Conservation (phyloP, 208 protist genomes). For the Herpetomonas tarakana region DNA sequence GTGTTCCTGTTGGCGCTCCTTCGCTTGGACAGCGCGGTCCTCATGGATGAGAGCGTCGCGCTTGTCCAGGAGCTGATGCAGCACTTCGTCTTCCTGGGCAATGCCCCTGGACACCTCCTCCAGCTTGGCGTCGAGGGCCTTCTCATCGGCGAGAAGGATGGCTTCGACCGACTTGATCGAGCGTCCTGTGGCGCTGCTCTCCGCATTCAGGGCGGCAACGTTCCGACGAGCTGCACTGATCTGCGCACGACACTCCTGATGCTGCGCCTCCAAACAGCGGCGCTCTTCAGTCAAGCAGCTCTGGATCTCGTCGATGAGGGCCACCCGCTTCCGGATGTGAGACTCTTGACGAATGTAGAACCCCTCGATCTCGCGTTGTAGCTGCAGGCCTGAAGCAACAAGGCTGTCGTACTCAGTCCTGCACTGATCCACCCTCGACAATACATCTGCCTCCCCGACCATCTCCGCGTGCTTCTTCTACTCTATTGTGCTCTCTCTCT, state of each 20-base stretch:
- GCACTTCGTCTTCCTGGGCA: slow-evolving; percentile 37
- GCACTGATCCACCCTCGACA: background rate
- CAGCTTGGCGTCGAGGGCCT: slow-evolving; percentile 38
- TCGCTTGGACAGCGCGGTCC: slow-evolving; percentile 29
- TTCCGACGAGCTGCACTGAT: slow-evolving; percentile 65
- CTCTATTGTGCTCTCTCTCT: too few relatives aligned
- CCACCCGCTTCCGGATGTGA: slow-evolving; percentile 75
- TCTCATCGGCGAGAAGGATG: slow-evolving; percentile 50
- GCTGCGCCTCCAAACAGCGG: slow-evolving; percentile 74
- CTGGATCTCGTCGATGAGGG: slow-evolving; percentile 75
- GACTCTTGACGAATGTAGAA: slow-evolving; percentile 78
- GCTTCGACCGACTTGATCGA: slow-evolving; percentile 27
- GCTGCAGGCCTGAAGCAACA: slow-evolving; percentile 18
- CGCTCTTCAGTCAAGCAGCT: slow-evolving; percentile 79
- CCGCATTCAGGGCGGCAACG: slow-evolving; percentile 30
- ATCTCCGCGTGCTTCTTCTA: too few relatives aligned
- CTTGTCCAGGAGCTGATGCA: slow-evolving; percentile 35
- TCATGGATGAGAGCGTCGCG: slow-evolving; percentile 41
- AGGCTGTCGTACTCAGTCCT: slow-evolving; percentile 33
- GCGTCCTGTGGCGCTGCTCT: slow-evolving; percentile 46
- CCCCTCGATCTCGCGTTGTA: slow-evolving; percentile 74
- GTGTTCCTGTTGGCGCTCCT: slow-evolving; percentile 44
- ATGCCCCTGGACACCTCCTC: slow-evolving; percentile 30
- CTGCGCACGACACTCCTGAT: slow-evolving; percentile 81
- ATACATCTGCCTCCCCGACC: background rate